These are phyloP conservation scores for Cordyceps farinosa DNA, from an alignment of 2,329 filamentous ascomycete species.

Conservation along the genomic window DNA sequence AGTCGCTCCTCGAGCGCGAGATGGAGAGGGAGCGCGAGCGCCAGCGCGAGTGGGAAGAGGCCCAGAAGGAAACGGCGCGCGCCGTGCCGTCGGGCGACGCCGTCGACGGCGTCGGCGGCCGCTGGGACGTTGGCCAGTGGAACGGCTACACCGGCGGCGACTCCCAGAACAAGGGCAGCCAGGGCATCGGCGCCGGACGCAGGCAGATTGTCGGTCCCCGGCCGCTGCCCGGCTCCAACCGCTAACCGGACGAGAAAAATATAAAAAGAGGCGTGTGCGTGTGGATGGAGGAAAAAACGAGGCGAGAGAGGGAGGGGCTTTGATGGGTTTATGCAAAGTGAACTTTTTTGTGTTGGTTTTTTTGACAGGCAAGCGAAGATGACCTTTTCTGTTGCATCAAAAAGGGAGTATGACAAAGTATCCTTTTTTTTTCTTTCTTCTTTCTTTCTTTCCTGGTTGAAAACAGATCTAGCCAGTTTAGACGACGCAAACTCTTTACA, in stretches of 20 bases:
- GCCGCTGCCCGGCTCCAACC: slow-evolving; percentile 51
- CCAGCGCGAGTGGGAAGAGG: slow-evolving; percentile 76
- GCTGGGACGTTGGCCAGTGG: slow-evolving; percentile 77
- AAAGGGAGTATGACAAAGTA: neutral
- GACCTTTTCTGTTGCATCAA: neutral
- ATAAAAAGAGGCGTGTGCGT: neutral
- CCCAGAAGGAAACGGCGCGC: slow-evolving; percentile 59
- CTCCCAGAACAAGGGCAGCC: slow-evolving; percentile 62
- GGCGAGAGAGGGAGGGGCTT: neutral
- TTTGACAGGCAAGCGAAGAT: neutral
- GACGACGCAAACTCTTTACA: neutral
- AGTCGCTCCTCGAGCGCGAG: slow-evolving; percentile 71
- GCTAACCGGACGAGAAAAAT: neutral
- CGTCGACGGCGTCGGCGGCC: slow-evolving; percentile 61
- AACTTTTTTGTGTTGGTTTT: neutral
- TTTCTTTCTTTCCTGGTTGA: neutral
- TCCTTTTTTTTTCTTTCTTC: neutral
- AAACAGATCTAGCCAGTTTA: neutral
- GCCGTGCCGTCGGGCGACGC: slow-evolving; percentile 49
- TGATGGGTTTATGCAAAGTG: neutral
- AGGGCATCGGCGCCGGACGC: slow-evolving; percentile 66
- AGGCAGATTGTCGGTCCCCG: slow-evolving; percentile 78
- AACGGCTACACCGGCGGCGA: slow-evolving; percentile 72
- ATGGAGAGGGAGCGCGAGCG: slow-evolving; percentile 76
- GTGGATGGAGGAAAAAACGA: too few relatives aligned